Conservation (phyloP, 2,329 filamentous ascomycete species). For the Paraconiothyrium brasiliense region DNA sequence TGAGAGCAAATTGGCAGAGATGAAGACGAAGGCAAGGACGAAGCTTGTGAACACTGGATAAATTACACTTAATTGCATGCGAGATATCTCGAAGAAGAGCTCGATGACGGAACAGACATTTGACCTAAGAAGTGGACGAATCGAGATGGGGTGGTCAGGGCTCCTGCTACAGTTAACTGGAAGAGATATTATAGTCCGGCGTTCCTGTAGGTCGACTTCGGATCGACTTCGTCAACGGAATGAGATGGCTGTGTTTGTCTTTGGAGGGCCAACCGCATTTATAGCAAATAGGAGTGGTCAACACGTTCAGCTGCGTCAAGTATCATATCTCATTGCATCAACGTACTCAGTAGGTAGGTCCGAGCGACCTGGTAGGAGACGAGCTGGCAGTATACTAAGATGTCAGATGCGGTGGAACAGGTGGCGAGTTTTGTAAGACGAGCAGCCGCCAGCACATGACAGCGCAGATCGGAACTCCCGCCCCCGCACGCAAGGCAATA, state of each 20-base stretch:
- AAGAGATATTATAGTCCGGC: not conserved
- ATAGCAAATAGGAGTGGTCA: not conserved
- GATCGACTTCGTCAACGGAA: too few species aligned
- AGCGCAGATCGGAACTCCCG: not conserved
- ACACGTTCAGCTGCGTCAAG: not conserved
- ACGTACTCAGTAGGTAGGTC: not conserved
- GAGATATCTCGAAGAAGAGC: not conserved
- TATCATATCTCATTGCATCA: not conserved
- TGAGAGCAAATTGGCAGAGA: slow-evolving; percentile 2
- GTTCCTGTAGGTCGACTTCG: too few species aligned
- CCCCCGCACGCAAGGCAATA: not conserved
- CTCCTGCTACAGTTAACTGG: not conserved
- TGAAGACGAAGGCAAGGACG: not conserved
- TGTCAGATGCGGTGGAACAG: not conserved
- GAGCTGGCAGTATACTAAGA: not conserved
- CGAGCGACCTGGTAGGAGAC: not conserved
- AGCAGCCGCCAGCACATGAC: not conserved
- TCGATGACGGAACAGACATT: not conserved
- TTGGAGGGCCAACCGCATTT: not conserved
- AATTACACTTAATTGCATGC: not conserved
- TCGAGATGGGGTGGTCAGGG: not conserved
- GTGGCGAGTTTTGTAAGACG: not conserved
- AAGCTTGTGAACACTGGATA: not conserved
- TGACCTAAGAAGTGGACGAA: not conserved
- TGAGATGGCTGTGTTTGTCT: not conserved